These are phyloP conservation scores for Hura crepitans DNA, from an alignment of 441 rosid species.

Conservation along the genomic window DNA sequence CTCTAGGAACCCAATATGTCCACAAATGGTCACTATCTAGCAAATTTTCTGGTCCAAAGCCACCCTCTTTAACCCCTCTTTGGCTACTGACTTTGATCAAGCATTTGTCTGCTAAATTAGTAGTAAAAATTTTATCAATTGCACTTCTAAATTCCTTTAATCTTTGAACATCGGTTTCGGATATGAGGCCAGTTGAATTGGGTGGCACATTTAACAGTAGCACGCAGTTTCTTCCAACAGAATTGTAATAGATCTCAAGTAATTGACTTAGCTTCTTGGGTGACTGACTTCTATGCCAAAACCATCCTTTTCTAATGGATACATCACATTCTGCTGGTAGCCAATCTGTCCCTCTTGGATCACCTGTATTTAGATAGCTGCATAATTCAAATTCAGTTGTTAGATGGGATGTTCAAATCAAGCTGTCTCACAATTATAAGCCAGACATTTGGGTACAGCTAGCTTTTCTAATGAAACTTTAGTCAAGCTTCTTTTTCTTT, in stretches of 20 bases:
- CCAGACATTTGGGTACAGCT: background rate
- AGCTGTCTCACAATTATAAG: too few relatives aligned
- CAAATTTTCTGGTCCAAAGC: conserved; percentile 55
- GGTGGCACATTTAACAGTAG: conserved; percentile 65
- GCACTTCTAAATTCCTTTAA: conserved; percentile 43
- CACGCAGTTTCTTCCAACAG: conserved; percentile 64
- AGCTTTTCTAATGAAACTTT: background rate
- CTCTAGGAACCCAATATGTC: conserved; percentile 64
- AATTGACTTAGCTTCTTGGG: conserved; percentile 49
- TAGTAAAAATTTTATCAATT: conserved; percentile 42
- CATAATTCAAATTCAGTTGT: conserved; percentile 12
- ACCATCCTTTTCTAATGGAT: conserved; percentile 61
- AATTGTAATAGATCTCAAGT: conserved; percentile 56
- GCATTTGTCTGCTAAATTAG: conserved; percentile 46
- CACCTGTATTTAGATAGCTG: conserved; percentile 59
- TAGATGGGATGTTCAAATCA: background rate
- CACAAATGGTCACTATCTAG: conserved; percentile 52
- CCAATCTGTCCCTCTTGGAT: conserved; percentile 57
- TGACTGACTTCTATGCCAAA: conserved; percentile 58
- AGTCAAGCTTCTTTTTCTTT: too few relatives aligned
- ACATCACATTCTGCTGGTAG: conserved; percentile 68
- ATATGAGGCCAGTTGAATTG: conserved; percentile 57
- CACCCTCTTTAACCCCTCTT: conserved; percentile 47
- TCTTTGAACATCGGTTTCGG: conserved; percentile 40
- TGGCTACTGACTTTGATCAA: conserved; percentile 48